These are phyloP conservation scores for Betula pendula DNA, from an alignment of 306 rosid genomes.

Conservation along the genomic window DNA sequence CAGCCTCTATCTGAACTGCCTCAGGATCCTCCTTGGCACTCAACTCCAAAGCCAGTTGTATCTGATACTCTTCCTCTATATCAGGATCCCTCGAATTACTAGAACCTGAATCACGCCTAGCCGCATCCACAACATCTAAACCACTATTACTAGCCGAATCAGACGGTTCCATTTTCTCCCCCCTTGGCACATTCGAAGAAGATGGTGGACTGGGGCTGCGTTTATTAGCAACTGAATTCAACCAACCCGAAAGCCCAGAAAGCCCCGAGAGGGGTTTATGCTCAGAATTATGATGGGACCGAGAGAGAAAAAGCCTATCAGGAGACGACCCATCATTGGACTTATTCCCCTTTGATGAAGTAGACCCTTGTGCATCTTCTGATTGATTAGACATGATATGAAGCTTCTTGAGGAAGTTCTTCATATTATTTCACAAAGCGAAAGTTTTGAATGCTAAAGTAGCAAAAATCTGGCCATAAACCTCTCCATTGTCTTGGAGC, in stretches of 20 bases:
- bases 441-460: constrained; percentile 44
- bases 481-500: constrained; percentile 67
- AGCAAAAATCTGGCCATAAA: constrained; percentile 54
- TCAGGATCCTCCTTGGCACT: constrained; percentile 99
- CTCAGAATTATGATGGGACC: constrained; percentile 55
- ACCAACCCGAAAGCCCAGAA: constrained; percentile 73
- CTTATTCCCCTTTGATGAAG: constrained; percentile 63
- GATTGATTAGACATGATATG: constrained; percentile 70
- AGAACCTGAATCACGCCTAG: constrained; percentile 61
- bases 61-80: constrained; percentile 90
- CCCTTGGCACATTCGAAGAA: constrained; percentile 46
- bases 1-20: constrained; percentile 98
- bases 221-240: constrained; percentile 67
- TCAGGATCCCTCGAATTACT: constrained; percentile 78
- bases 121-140: constrained; percentile 59
- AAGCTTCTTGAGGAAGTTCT: constrained; percentile 90
- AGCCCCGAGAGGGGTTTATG: constrained; percentile 64
- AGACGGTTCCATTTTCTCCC: constrained; percentile 54
- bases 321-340: constrained; percentile 50
- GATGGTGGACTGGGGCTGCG: constrained; percentile 50
- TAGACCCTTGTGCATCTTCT: constrained; percentile 61
- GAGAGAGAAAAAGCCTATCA: constrained; percentile 46
- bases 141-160: constrained; percentile 58
- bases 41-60: constrained; percentile 81
- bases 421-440: constrained; percentile 58